Conservation (phyloP, 192 early-diverging fungal genomes). For the Coemansia sp. region DNA sequence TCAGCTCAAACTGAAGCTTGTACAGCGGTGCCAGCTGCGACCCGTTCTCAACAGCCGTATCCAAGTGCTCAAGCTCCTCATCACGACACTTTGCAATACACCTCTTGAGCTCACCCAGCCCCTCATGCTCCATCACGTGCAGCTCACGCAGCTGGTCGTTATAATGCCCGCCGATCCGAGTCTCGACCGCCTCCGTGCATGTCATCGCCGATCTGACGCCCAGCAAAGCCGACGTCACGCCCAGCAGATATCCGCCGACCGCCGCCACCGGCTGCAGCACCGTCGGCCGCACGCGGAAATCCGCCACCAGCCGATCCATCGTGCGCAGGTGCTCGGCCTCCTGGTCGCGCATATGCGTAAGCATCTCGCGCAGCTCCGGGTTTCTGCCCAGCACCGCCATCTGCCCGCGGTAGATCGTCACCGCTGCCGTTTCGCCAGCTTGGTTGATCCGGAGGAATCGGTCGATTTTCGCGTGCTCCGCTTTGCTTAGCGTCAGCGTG, state of each 20-base stretch:
- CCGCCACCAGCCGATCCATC: slow-evolving; percentile 73
- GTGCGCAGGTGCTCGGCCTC: slow-evolving; percentile 79
- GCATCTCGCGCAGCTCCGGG: slow-evolving; percentile 62
- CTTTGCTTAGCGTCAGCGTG: slow-evolving; percentile 38
- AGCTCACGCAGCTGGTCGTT: slow-evolving; percentile 92
- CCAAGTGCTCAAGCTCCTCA: slow-evolving; percentile 92
- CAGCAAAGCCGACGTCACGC: slow-evolving; percentile 80
- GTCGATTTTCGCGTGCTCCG: slow-evolving; percentile 61
- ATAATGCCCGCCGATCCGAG: slow-evolving; percentile 93
- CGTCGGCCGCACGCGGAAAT: slow-evolving; percentile 83
- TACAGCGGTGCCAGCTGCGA: slow-evolving; percentile 81
- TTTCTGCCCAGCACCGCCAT: slow-evolving; percentile 72
- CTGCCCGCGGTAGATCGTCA: slow-evolving; percentile 96
- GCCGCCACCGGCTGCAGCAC: slow-evolving; percentile 85
- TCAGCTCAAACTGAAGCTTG: slow-evolving; percentile 65
- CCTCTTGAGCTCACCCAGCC: slow-evolving; percentile 58
- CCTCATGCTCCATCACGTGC: slow-evolving; percentile 62
- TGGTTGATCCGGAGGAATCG: slow-evolving; percentile 94
- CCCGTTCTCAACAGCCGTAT: slow-evolving; percentile 84
- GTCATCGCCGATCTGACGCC: slow-evolving; percentile 98
- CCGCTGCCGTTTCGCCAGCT: slow-evolving; percentile 93
- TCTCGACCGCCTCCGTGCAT: slow-evolving; percentile 98
- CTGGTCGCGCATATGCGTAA: slow-evolving; percentile 96
- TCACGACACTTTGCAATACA: slow-evolving; percentile 86
- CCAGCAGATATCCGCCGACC: slow-evolving; percentile 78